These are phyloP conservation scores for Pseudocercospora musae DNA, from an alignment of 2,329 filamentous ascomycete genomes.

Conservation along the genomic window DNA sequence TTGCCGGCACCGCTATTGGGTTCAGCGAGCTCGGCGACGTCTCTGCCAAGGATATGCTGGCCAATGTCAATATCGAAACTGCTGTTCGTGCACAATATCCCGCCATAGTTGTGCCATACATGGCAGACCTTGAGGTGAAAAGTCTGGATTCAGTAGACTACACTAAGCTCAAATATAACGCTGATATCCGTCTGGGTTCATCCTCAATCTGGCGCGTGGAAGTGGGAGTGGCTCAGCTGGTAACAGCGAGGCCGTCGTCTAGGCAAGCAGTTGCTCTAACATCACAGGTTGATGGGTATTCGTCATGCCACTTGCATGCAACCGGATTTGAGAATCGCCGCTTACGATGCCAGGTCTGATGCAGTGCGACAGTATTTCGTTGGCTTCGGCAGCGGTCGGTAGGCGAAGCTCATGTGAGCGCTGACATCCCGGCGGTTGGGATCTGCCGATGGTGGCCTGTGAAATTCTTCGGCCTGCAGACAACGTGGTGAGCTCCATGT, in stretches of 20 bases:
- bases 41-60: background rate
- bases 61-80: background rate
- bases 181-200: background rate
- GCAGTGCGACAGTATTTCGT: background rate
- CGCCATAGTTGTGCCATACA: background rate
- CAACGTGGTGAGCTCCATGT: background rate
- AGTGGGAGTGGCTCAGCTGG: background rate
- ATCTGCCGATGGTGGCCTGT: background rate
- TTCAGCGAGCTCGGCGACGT: background rate
- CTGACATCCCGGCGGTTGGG: background rate
- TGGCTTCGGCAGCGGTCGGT: background rate
- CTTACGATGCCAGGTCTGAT: background rate
- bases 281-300: background rate
- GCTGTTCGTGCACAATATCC: background rate
- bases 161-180: background rate
- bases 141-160: background rate
- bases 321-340: background rate
- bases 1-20: conserved; percentile 4
- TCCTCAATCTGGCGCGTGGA: background rate
- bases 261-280: background rate
- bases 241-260: background rate
- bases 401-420: background rate
- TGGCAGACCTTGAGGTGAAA: background rate
- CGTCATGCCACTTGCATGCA: background rate
- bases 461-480: background rate